Conservation (phyloP, 2,329 filamentous ascomycete genomes). For the Amauroascus niger region DNA sequence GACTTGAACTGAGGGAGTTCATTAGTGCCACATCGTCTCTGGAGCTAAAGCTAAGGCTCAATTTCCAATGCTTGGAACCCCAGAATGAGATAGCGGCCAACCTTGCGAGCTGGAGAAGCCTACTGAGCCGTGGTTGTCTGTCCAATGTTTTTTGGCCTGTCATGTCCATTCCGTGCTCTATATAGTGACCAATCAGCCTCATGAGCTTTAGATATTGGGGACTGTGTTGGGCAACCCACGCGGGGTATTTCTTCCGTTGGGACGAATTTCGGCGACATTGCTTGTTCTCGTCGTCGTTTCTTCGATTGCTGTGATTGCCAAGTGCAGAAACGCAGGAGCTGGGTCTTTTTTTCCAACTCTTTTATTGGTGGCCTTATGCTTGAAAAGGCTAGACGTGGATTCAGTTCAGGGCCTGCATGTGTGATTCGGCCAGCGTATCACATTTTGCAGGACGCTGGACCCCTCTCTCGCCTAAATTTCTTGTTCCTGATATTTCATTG, state of each 20-base stretch:
- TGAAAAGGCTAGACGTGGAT: background rate
- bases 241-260: background rate
- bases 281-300: background rate
- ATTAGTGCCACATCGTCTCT: slow-evolving; percentile 4
- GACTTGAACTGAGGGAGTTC: background rate
- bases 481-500: slow-evolving; percentile 10
- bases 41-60: background rate
- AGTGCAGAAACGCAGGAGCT: background rate
- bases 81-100: background rate
- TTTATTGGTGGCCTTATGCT: slow-evolving; percentile 11
- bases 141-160: background rate
- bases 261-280: background rate
- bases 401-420: slow-evolving; percentile 3
- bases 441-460: background rate
- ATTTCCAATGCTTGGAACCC: background rate
- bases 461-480: slow-evolving; percentile 10
- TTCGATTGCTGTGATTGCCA: slow-evolving; percentile 8
- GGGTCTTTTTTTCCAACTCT: background rate
- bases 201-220: background rate
- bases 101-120: background rate
- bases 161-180: background rate
- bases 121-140: no score
- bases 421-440: slow-evolving; percentile 11
- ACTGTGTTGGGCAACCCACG: background rate
- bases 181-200: background rate